Conservation (phyloP, 2,329 filamentous ascomycete species). For the Phialemonium atrogriseum region DNA sequence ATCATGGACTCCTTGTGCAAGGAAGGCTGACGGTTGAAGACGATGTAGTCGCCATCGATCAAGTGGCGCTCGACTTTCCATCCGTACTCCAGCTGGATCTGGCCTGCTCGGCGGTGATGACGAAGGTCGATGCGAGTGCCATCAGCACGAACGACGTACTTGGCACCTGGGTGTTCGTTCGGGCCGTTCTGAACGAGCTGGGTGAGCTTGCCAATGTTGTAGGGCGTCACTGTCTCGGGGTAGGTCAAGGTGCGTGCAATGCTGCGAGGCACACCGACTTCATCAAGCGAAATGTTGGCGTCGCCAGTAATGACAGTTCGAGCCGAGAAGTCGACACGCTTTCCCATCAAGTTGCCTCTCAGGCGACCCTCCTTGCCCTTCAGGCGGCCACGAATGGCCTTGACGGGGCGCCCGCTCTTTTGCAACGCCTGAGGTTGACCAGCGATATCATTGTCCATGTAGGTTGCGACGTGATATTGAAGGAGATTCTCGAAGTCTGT, state of each 20-base stretch:
- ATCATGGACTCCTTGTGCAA: conserved; percentile 99
- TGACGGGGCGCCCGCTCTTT: conserved; percentile 93
- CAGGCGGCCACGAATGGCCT: conserved; percentile 90
- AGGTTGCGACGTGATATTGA: conserved; percentile 96
- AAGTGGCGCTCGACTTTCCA: conserved; percentile 99
- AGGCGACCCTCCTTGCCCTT: conserved; percentile 99
- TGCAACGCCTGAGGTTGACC: conserved; percentile 90
- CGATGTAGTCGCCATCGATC: conserved; percentile 92
- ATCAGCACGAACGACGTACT: conserved; percentile 90
- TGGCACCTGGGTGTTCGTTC: conserved; percentile 89
- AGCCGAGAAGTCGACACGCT: conserved; percentile 97
- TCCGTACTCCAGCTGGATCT: conserved; percentile 84
- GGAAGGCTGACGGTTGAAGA: conserved; percentile 99
- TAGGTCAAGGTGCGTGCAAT: conserved; percentile 93
- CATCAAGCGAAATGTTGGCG: conserved; percentile 89
- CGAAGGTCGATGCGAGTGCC: conserved; percentile 92
- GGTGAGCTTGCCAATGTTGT: conserved; percentile 92
- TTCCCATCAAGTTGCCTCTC: conserved; percentile 98
- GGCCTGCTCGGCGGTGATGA: conserved; percentile 80
- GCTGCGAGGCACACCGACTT: conserved; percentile 91
- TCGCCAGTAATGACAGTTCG: conserved; percentile 99
- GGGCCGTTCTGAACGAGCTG: conserved; percentile 87
- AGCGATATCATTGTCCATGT: conserved; percentile 99
- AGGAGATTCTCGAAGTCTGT: conserved; percentile 85
- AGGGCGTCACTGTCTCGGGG: conserved; percentile 92